Percentiles rank a stretch among this genome's conserved stretches.
Conservation (phyloP, 495 filamentous ascomycete species). For the Neurospora sp. region DNA sequence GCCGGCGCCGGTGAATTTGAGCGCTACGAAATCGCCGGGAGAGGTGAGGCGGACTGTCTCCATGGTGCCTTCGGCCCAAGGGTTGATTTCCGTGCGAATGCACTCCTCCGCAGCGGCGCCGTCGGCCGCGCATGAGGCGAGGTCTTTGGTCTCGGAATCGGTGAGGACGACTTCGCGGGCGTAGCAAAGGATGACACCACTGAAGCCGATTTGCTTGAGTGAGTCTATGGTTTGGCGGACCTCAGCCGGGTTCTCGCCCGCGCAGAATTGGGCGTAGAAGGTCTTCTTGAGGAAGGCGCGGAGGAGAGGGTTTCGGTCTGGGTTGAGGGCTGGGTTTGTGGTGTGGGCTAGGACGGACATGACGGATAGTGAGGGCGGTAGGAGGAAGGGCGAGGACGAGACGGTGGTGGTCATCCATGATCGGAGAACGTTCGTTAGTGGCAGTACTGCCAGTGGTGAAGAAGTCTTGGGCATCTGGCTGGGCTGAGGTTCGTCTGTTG, state of each 20-base stretch:
- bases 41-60: constrained; percentile 65
- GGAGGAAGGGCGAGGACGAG: constrained; percentile 64
- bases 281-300: constrained; percentile 56
- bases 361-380: constrained; percentile 57
- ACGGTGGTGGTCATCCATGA: constrained; percentile 69
- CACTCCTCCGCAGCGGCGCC: constrained; percentile 30
- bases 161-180: constrained; percentile 61
- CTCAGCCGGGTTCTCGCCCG: constrained; percentile 55
- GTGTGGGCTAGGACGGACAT: constrained; percentile 65
- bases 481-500: constrained; percentile 7
- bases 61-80: constrained; percentile 65
- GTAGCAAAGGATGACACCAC: constrained; percentile 69
- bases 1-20: constrained; percentile 94
- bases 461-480: constrained; percentile 17
- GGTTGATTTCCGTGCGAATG: constrained; percentile 51
- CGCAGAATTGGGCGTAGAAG: constrained; percentile 81
- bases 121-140: constrained; percentile 16
- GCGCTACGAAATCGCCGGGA: constrained; percentile 72
- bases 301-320: constrained; percentile 47
- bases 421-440: constrained; percentile 62
- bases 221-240: constrained; percentile 47
- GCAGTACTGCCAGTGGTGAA: constrained; percentile 59
- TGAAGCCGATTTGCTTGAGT: constrained; percentile 58
- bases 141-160: constrained; percentile 34
- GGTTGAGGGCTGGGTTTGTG: constrained; percentile 45